Evolutionary conservation across 2,329 filamentous ascomycete species (phyloP).

Genomic region (Talaromyces sp.): DNA sequence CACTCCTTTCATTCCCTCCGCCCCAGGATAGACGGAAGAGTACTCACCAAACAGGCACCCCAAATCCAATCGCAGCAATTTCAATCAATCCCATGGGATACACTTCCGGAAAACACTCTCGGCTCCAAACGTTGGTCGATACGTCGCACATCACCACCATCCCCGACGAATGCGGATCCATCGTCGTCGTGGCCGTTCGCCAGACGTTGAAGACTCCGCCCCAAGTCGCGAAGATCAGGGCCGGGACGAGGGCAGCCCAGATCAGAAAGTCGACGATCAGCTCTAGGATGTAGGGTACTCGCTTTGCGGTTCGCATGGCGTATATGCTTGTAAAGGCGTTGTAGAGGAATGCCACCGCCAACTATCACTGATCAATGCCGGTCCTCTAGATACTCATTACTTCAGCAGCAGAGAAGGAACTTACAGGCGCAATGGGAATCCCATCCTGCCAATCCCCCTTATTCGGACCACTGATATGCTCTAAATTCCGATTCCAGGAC

Average conservation of each 20-base stretch:
- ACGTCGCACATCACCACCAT: conserved; percentile 22
- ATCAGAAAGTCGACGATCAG: conserved; percentile 20
- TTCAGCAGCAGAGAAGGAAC: background rate
- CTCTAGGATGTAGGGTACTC: conserved; percentile 16
- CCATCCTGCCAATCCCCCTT: conserved; percentile 32
- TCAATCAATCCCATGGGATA: conserved; percentile 30
- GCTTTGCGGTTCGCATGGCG: conserved; percentile 7
- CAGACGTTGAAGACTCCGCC: conserved; percentile 31
- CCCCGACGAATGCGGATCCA: background rate
- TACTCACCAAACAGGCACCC: conserved; percentile 26
- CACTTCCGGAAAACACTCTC: conserved; percentile 29
- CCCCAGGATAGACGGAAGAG: no score
- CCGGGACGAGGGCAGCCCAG: conserved; percentile 22
- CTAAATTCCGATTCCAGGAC: conserved; percentile 28
- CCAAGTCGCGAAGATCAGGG: conserved; percentile 27
- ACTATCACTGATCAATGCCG: conserved; percentile 15
- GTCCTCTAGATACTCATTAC: no score
- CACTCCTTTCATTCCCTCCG: no score
- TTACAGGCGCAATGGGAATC: conserved; percentile 28
- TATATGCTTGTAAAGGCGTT: conserved; percentile 24
- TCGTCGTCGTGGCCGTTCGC: conserved; percentile 19
- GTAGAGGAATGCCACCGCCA: conserved; percentile 22
- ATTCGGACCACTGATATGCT: conserved; percentile 25
- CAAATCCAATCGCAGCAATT: conserved; percentile 28
- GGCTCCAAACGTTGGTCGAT: conserved; percentile 26